Evolutionary conservation across 768 basidiomycete species (phyloP).

Genomic region (Exsudoporus frostii): DNA sequence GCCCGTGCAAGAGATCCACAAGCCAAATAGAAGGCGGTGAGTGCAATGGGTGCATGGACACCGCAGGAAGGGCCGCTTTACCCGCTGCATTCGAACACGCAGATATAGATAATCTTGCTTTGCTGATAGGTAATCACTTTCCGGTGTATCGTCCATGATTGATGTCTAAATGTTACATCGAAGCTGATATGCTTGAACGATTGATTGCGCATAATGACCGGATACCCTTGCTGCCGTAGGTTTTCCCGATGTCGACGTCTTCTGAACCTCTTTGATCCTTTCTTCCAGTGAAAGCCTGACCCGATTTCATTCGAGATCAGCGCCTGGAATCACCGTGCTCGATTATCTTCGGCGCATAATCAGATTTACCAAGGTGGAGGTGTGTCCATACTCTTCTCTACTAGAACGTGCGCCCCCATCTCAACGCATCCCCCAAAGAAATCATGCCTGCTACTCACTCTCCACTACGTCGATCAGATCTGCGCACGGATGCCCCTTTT

Average conservation of each 20-base stretch:
- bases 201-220: conserved; percentile 95
- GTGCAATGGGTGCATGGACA: conserved; percentile 81
- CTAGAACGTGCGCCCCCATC: background rate
- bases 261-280: conserved; percentile 21
- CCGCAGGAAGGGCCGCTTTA: conserved; percentile 71
- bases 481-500: conserved; percentile 84
- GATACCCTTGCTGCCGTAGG: conserved; percentile 85
- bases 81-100: conserved; percentile 84
- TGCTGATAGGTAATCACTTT: conserved; percentile 74
- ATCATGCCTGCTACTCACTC: conserved; percentile 74
- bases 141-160: conserved; percentile 16
- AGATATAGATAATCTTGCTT: conserved; percentile 76
- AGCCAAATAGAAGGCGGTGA: conserved; percentile 29
- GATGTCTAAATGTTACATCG: conserved; percentile 20
- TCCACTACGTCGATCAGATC: conserved; percentile 93
- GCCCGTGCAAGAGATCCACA: conserved; percentile 16
- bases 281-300: conserved; percentile 77
- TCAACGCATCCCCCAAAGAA: conserved; percentile 45
- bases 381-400: conserved; percentile 34
- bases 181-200: conserved; percentile 95
- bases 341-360: conserved; percentile 96
- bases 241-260: conserved; percentile 18
- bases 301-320: conserved; percentile 92
- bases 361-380: conserved; percentile 94
- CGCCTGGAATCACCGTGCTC: conserved; percentile 82